Conservation (phyloP, 2,329 filamentous ascomycete species). For the Cordyceps tenuipes region DNA sequence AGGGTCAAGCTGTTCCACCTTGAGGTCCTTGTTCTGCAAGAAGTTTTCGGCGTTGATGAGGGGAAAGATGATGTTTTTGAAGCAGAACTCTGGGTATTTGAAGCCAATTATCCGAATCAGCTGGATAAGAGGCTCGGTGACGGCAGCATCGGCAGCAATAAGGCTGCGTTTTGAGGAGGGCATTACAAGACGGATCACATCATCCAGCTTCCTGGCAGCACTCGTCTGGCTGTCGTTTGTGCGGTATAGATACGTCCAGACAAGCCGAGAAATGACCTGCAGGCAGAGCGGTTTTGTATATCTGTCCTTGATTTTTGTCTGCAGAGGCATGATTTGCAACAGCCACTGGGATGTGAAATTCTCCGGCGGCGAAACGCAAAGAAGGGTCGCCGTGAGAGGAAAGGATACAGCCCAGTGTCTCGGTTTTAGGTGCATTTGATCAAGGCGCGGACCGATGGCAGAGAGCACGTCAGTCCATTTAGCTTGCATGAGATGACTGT, state of each 20-base stretch:
- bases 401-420: constrained; percentile 88
- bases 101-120: constrained; percentile 91
- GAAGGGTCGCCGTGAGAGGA: constrained; percentile 74
- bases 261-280: constrained; percentile 78
- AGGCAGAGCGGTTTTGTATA: constrained; percentile 69
- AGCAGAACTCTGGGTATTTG: constrained; percentile 89
- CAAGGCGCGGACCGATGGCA: constrained; percentile 67
- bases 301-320: constrained; percentile 78
- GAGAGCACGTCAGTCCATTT: constrained; percentile 85
- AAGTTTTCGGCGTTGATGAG: constrained; percentile 91
- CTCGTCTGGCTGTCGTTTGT: constrained; percentile 61
- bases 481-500: constrained; percentile 66
- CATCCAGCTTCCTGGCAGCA: constrained; percentile 74
- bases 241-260: constrained; percentile 93
- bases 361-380: constrained; percentile 83
- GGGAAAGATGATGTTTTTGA: constrained; percentile 87
- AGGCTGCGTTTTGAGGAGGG: constrained; percentile 73
- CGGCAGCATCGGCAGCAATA: constrained; percentile 71
- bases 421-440: constrained; percentile 81
- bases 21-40: constrained; percentile 63
- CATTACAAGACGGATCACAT: constrained; percentile 77
- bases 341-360: constrained; percentile 82
- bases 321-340: constrained; percentile 66
- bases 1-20: constrained; percentile 86
- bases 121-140: constrained; percentile 85